Evolutionary conservation across 257 asterid species (phyloP), one percentile per base, ranked within the genome.

Genomic region (Echites panduratus): DNA sequence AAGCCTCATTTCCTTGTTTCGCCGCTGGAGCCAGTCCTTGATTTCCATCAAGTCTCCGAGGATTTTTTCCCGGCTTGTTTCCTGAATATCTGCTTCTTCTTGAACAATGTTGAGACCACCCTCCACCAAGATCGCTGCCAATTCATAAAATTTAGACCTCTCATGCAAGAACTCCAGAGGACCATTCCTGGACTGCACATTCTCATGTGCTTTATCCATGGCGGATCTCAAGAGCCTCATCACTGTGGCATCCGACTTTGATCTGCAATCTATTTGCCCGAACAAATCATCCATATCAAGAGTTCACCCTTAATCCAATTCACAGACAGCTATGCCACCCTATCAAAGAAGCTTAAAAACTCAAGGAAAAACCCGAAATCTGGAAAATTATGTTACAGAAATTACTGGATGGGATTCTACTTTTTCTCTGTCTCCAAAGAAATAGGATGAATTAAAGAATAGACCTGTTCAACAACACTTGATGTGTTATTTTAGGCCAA

Each of bases 121-220:
- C 53, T 90, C 93, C 12, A 92, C 96, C 27, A 88, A 79, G 63
- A 90, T 82, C 16, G 84, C 83, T 3, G 96, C 93, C 19, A 92
- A 85, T 67, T 90, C 90, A 54, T 89, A 89, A 70, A 87, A 90
- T 12, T 82, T 85, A 5, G 93, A 87, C 76, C 92, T 77, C 62
- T 84, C 89, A 5, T 86, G 94, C 45, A 92, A 75, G 77, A 86
- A 89, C 72, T 87, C 92, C 5, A 92, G 84, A 9, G 96, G 92
- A 17, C 96, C 93, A 8, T 84, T 89, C 53, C 76, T 78, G 16
- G 85, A 84, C 63, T 87, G 94, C 62, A 88, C 75, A 41, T 90
- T 84, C 57, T 87, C 92, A 62, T 84, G 97, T 48, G 93, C 92
- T 82, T 81, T 81, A 32, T 89, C 97, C 98, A 92, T 85, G 65